A percentile compares a stretch with the other conserved stretches of the same genome.
phyloP scores from a whole-genome alignment of 2,329 filamentous ascomycete genomes.

The Fusarium domesticum region DNA sequence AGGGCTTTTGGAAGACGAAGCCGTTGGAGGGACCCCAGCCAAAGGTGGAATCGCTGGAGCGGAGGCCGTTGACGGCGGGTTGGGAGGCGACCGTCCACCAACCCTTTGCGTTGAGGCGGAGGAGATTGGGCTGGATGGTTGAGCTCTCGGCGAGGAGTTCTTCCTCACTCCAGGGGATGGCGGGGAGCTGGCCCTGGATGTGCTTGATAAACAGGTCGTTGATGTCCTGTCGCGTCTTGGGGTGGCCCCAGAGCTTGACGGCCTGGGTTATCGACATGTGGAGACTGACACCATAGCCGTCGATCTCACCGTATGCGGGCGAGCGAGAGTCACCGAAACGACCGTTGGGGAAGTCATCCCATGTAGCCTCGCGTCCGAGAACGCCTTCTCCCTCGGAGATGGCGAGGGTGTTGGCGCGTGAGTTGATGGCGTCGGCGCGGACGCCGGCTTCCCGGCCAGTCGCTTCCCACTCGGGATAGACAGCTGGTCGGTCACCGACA shows the following conservation, averaged over 20 bases:
- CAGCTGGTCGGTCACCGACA: constrained; percentile 61
- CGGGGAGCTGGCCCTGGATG: constrained; percentile 72
- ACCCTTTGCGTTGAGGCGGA: constrained; percentile 72
- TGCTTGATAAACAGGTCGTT: constrained; percentile 77
- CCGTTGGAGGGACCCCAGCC: constrained; percentile 92
- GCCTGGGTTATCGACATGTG: constrained; percentile 87
- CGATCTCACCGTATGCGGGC: constrained; percentile 92
- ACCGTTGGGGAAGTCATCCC: constrained; percentile 98
- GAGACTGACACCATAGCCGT: constrained; percentile 95
- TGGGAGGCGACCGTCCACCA: constrained; percentile 98
- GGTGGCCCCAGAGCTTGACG: constrained; percentile 79
- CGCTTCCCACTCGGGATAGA: constrained; percentile 65
- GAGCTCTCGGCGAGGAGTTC: constrained; percentile 79
- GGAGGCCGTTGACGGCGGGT: constrained; percentile 83
- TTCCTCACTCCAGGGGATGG: constrained; percentile 93
- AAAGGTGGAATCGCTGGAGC: constrained; percentile 73
- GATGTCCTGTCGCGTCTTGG: constrained; percentile 67
- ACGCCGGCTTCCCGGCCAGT: constrained; percentile 74
- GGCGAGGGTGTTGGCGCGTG: constrained; percentile 78
- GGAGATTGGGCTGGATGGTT: constrained; percentile 72
- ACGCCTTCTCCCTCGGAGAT: constrained; percentile 92
- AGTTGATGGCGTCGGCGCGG: constrained; percentile 70
- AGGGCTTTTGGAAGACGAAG: constrained; percentile 97
- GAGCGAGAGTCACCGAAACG: constrained; percentile 92
- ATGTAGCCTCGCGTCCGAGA: constrained; percentile 89